Conservation (phyloP, 371 early-diverging fungal species). For the Circinella umbellata region DNA sequence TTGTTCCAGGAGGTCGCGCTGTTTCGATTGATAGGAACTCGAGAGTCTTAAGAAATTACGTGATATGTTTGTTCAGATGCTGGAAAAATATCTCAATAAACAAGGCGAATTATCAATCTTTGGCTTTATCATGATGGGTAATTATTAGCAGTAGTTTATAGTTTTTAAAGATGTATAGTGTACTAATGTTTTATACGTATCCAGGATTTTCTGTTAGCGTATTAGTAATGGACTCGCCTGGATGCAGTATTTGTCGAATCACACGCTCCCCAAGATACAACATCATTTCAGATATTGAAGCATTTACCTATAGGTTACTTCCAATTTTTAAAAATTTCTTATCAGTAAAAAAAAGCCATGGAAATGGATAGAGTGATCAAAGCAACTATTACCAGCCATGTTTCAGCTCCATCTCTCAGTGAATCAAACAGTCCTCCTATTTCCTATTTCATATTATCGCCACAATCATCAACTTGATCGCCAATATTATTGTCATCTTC, state of each 20-base stretch:
- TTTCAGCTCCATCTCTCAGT: too few species aligned
- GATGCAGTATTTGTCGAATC: neutral
- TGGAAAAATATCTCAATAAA: neutral
- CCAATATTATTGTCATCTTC: too few species aligned
- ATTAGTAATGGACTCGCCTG: neutral
- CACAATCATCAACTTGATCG: too few species aligned
- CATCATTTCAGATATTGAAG: neutral
- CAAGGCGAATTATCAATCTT: neutral
- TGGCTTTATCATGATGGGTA: slow-evolving; percentile 3
- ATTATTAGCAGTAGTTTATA: too few species aligned
- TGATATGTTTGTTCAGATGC: neutral
- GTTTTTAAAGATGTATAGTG: too few species aligned
- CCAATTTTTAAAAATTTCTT: neutral
- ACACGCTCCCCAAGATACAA: neutral
- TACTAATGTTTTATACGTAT: neutral
- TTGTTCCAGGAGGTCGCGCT: too few species aligned
- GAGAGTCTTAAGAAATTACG: neutral
- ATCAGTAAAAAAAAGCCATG: too few species aligned
- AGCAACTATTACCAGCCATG: too few species aligned
- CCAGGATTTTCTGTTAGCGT: neutral
- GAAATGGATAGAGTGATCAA: too few species aligned
- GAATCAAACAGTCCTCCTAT: too few species aligned
- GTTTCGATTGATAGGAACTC: too few species aligned
- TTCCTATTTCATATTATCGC: too few species aligned
- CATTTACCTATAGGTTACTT: neutral